Evolutionary conservation across 2,329 filamentous ascomycete species (phyloP).

Genomic region (Catunica adiposa): DNA sequence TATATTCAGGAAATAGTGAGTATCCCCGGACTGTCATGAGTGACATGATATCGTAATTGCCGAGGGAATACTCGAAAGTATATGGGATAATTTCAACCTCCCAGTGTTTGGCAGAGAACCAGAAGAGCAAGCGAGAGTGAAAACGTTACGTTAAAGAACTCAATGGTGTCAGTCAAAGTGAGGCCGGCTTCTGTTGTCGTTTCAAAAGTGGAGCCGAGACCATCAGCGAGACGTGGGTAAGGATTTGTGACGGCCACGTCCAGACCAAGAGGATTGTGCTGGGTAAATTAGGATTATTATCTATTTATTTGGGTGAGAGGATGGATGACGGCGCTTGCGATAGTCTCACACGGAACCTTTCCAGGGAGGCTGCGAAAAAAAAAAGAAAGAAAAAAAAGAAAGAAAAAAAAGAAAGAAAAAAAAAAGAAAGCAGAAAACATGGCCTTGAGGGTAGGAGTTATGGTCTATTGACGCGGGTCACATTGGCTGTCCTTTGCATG

Average conservation of each 20-base stretch:
- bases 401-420: no score
- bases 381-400: neutral
- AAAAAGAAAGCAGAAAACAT: no score
- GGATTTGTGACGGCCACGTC: neutral
- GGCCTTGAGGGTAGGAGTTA: no score
- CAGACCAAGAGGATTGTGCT: no score
- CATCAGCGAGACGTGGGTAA: neutral
- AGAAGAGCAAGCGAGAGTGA: no score
- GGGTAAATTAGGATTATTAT: no score
- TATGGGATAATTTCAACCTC: neutral
- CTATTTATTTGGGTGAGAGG: neutral
- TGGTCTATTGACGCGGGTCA: no score
- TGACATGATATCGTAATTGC: neutral
- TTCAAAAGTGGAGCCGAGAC: neutral
- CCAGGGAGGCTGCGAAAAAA: neutral
- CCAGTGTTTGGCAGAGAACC: no score
- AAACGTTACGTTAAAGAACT: no score
- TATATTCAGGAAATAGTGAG: no score
- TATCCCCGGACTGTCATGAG: neutral
- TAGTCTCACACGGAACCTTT: neutral
- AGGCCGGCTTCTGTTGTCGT: neutral
- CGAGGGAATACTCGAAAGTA: neutral
- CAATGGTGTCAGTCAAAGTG: neutral
- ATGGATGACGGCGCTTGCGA: neutral
- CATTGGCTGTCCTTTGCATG: no score